Conservation (phyloP, 2,329 filamentous ascomycete species). For the Pleomassaria siparia region DNA sequence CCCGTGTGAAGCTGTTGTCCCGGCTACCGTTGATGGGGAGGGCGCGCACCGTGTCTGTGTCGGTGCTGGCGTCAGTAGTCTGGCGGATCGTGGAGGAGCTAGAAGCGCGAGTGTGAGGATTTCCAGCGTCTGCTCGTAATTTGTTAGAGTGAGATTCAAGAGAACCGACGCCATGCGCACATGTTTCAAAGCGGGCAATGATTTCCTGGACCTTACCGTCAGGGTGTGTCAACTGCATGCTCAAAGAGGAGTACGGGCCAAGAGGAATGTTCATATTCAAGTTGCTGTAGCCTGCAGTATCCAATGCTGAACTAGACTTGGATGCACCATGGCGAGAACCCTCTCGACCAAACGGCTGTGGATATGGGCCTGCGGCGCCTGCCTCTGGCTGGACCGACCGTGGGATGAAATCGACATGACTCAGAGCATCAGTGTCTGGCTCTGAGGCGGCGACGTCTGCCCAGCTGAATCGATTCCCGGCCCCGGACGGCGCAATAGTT, state of each 20-base stretch:
- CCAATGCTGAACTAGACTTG: slow-evolving; percentile 13
- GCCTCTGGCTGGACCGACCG: slow-evolving; percentile 18
- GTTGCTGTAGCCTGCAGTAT: slow-evolving; percentile 15
- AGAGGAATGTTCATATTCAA: slow-evolving; percentile 28
- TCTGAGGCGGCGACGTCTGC: slow-evolving; percentile 4
- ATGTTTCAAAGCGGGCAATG: slow-evolving; percentile 23
- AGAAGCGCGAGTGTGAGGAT: slow-evolving; percentile 1
- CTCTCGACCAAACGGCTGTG: not conserved
- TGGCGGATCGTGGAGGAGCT: slow-evolving; percentile 4
- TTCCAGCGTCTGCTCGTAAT: slow-evolving; percentile 1
- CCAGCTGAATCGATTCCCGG: slow-evolving; percentile 9
- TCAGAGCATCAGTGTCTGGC: slow-evolving; percentile 1
- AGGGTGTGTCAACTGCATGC: slow-evolving; percentile 22
- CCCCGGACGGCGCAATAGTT: slow-evolving; percentile 19
- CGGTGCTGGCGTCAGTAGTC: slow-evolving; percentile 2
- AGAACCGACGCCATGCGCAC: slow-evolving; percentile 13
- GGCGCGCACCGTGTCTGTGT: slow-evolving; percentile 11
- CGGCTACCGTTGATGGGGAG: not conserved
- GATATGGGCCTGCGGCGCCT: not conserved
- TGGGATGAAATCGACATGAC: slow-evolving; percentile 19
- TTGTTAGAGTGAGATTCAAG: slow-evolving; percentile 16
- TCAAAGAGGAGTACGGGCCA: slow-evolving; percentile 18
- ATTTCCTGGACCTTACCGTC: slow-evolving; percentile 31
- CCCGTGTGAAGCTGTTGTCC: not conserved
- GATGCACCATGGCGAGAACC: slow-evolving; percentile 5